A percentile compares a stretch with the other conserved stretches of the same genome.
These are phyloP conservation scores for Colletotrichum sp. DNA, from an alignment of 2,329 filamentous ascomycete species.

Conservation along the genomic window DNA sequence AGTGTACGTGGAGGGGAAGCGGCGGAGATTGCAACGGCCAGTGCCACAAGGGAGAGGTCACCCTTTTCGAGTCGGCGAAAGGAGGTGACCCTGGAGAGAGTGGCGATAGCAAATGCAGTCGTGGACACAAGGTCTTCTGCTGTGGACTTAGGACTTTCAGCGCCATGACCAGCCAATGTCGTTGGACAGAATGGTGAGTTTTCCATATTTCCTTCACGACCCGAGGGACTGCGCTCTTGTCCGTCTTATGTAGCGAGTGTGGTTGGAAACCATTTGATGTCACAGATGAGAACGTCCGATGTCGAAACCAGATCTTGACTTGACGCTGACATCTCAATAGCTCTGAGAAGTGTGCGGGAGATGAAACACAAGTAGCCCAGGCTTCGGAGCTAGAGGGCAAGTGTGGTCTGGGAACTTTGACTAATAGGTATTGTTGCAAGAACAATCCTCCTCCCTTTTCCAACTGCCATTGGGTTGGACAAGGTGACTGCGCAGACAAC, in stretches of 20 bases:
- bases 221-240: no score
- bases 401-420: neutral
- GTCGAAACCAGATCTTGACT: no score
- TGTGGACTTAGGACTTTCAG: neutral
- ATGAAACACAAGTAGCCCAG: no score
- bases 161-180: neutral
- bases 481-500: constrained; percentile 19
- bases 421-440: neutral
- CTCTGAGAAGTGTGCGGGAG: no score
- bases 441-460: neutral
- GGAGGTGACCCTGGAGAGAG: neutral
- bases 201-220: neutral
- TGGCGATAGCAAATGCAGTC: neutral
- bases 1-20: constrained; percentile 17
- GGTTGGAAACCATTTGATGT: no score
- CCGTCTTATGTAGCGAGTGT: no score
- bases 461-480: constrained; percentile 20
- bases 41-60: constrained; percentile 18
- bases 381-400: no score
- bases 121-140: constrained; percentile 20
- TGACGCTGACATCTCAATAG: no score
- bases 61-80: neutral
- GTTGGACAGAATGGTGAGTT: constrained; percentile 9
- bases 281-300: no score
- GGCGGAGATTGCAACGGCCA: constrained; percentile 18